These are phyloP conservation scores for Lagenaria siceraria DNA, from an alignment of 306 rosid genomes.

Conservation along the genomic window DNA sequence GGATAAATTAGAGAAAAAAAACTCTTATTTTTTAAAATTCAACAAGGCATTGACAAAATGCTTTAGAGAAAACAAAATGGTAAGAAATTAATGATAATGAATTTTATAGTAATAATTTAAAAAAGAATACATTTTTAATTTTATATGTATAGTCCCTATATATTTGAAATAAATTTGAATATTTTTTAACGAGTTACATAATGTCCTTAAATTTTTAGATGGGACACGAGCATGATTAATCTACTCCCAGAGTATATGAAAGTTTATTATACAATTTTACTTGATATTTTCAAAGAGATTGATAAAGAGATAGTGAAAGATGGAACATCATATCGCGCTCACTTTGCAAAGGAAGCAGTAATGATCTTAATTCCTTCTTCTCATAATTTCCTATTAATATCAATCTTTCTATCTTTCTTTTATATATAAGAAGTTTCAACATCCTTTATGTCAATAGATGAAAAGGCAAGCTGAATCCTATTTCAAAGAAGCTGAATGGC, in stretches of 20 bases:
- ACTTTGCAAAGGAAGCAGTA: constrained; percentile 16
- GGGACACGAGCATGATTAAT: constrained; percentile 11
- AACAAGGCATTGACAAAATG: too few species aligned
- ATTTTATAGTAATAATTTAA: too few species aligned
- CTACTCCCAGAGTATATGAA: constrained; percentile 22
- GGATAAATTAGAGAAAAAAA: too few species aligned
- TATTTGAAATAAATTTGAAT: too few species aligned
- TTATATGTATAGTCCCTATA: too few species aligned
- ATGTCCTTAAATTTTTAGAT: neutral
- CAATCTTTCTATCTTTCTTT: neutral
- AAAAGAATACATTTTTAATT: too few species aligned
- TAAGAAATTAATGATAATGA: too few species aligned
- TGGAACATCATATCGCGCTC: constrained; percentile 3
- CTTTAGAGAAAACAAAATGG: too few species aligned
- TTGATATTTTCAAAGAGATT: constrained; percentile 13
- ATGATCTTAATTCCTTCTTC: neutral
- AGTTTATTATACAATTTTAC: neutral
- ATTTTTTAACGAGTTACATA: too few species aligned
- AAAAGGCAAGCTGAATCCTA: constrained; percentile 11
- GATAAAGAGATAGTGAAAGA: neutral
- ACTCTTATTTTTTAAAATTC: too few species aligned
- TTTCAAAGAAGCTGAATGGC: constrained; percentile 34
- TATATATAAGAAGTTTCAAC: too few species aligned
- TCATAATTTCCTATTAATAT: neutral
- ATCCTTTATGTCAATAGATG: neutral